Conservation (phyloP, 305 asterid species). For the Fraxinus floribunda region DNA sequence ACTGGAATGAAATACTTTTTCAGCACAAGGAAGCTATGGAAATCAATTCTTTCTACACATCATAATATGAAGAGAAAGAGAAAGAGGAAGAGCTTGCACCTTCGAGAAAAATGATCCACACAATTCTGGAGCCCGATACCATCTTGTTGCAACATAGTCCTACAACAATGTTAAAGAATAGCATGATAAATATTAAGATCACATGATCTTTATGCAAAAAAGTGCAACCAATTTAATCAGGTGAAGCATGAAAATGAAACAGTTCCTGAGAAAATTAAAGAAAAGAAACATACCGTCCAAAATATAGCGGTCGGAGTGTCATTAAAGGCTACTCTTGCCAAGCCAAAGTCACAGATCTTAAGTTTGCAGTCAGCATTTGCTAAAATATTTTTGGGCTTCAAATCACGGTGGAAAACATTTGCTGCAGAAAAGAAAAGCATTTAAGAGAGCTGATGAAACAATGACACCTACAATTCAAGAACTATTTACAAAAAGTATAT, state of each 20-base stretch:
- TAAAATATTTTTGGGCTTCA: constrained; percentile 88
- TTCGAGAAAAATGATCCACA: constrained; percentile 97
- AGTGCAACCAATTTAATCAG: constrained; percentile 2
- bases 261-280: constrained; percentile 7
- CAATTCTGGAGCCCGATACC: constrained; percentile 93
- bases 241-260: neutral
- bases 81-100: constrained; percentile 40
- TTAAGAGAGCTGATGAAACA: constrained; percentile 9
- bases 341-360: constrained; percentile 92
- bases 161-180: constrained; percentile 27
- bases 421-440: constrained; percentile 50
- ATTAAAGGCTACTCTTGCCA: constrained; percentile 94
- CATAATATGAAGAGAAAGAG: neutral
- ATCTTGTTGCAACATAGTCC: constrained; percentile 97
- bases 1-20: constrained; percentile 14
- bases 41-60: neutral
- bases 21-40: neutral
- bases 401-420: constrained; percentile 87
- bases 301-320: constrained; percentile 96
- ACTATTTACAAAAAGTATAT: neutral
- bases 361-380: constrained; percentile 96
- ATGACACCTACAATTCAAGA: neutral
- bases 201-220: constrained; percentile 13
- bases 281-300: constrained; percentile 75
- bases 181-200: constrained; percentile 13